These are phyloP conservation scores for Cyberlindnera euphorbiae DNA, from an alignment of 805 yeast genomes.

Conservation along the genomic window DNA sequence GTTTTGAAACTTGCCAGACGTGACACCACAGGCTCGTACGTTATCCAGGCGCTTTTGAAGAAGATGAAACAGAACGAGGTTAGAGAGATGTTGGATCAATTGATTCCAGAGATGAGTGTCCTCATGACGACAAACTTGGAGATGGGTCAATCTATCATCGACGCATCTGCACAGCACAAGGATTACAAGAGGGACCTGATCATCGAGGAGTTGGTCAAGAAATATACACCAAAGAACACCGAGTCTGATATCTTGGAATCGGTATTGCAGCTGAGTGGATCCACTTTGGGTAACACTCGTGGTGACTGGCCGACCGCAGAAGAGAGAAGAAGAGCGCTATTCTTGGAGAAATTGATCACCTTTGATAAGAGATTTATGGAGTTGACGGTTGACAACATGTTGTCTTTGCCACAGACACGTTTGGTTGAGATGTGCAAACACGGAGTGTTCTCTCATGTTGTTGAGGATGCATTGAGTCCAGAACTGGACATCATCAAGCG, in stretches of 20 bases:
- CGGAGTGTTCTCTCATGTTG: conserved; percentile 87
- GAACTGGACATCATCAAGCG: conserved; percentile 50
- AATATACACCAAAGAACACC: conserved; percentile 35
- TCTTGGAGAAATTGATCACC: conserved; percentile 66
- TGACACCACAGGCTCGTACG: conserved; percentile 79
- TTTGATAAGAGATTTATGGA: conserved; percentile 59
- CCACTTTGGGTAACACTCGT: conserved; percentile 75
- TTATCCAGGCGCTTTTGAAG: conserved; percentile 65
- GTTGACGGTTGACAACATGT: conserved; percentile 53
- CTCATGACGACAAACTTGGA: conserved; percentile 66
- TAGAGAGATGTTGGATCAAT: conserved; percentile 53
- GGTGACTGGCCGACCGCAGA: conserved; percentile 93
- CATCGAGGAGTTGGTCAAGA: conserved; percentile 42
- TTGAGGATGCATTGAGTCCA: conserved; percentile 59
- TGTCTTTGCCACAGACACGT: conserved; percentile 56
- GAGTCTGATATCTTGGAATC: conserved; percentile 55
- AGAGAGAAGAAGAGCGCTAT: conserved; percentile 74
- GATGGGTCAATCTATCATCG: conserved; percentile 60
- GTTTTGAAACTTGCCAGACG: conserved; percentile 70
- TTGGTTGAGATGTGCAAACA: conserved; percentile 75
- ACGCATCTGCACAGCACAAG: conserved; percentile 54
- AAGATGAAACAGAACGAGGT: conserved; percentile 61
- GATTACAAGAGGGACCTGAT: conserved; percentile 59
- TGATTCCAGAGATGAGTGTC: conserved; percentile 62
- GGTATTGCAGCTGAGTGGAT: conserved; percentile 55